Evolutionary conservation across 1,284 basidiomycete species (phyloP), one percentile per base, ranked within the genome.

Genomic region (Cryptococcus neoformans): DNA sequence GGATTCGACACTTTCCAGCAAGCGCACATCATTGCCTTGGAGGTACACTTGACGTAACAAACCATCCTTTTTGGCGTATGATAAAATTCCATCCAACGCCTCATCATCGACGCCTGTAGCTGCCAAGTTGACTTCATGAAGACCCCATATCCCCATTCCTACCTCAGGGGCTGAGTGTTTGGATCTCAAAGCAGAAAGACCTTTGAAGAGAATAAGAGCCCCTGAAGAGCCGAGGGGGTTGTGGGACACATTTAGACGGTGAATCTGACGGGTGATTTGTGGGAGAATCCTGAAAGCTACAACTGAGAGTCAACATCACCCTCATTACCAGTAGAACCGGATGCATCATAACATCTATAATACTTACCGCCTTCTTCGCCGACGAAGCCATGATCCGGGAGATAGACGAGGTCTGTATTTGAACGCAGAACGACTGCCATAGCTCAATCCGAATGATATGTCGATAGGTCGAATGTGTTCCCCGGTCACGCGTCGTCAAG

Each of bases 191-290:
- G 63, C 58, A 7, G 60, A 55, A 2, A 76, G 62, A 0, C 72
- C 70, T 37, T 65, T 59, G 49, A 74, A 63, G 10, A 76, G 68
- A 14, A 64, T 64, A 6, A 62, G 39, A n/a, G 64, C 57, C 11
- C 74, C 74, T 3, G 61, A 59, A 0, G 61, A 53, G 4, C 70
- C 70, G 34, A 76, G 64, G 59, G 67, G 63, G 56, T 76, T 76
- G 58, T 72, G 68, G 1, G 69, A 70, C 44, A 73, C 63, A 55
- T 76, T 72, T 1, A 76, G 53, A 1, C 72, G 66, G 39, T 60
- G 67, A 42, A 69, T 70, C 14, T 67, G 62, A 17, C 63, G 56
- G 14, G 62, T 65, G 44, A 76, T 60, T 11, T 67, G 63, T 44
- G 61, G 52, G 8, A 72, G 56, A 42, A 74, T 70, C 28, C 68